phyloP scores from a whole-genome alignment of 805 yeast species.

The Candida adriatica region DNA sequence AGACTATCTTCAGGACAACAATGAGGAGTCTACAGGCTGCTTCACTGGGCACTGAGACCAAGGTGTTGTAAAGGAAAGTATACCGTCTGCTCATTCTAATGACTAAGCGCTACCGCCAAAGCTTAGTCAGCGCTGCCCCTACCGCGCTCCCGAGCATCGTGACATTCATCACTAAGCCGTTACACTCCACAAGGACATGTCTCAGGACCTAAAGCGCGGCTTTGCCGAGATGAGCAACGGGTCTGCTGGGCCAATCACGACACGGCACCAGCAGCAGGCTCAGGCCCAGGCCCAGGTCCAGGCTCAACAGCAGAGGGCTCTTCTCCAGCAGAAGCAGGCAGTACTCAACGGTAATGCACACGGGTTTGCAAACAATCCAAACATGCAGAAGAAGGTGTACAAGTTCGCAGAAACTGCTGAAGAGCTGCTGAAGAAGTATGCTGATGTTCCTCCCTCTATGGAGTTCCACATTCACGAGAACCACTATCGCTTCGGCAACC shows the following conservation, averaged over 20 bases:
- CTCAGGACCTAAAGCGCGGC: constrained; percentile 13
- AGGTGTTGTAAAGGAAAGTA: too few species aligned
- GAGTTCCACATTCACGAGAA: constrained; percentile 89
- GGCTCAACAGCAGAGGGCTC: constrained; percentile 1
- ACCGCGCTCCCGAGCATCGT: too few species aligned
- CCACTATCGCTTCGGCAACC: constrained; percentile 86
- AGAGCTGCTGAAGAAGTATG: constrained; percentile 69
- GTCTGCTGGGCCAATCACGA: constrained; percentile 9
- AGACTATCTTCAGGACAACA: too few species aligned
- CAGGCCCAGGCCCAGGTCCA: constrained; percentile 18
- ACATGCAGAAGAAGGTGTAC: constrained; percentile 34
- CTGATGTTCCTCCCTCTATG: constrained; percentile 70
- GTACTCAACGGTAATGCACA: constrained; percentile 27
- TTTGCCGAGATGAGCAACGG: constrained; percentile 17
- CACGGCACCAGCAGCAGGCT: constrained; percentile 18
- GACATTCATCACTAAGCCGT: too few species aligned
- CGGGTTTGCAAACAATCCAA: constrained; percentile 11
- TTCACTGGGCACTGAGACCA: too few species aligned
- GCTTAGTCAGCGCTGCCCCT: too few species aligned
- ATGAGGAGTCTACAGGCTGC: too few species aligned
- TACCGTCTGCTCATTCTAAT: too few species aligned
- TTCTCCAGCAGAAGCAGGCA: constrained; percentile 23
- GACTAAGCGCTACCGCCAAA: too few species aligned
- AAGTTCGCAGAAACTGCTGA: constrained; percentile 66
- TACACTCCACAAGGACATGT: too few species aligned